Conservation (phyloP, 345 rosid species). For the Corchorus olitorius region DNA sequence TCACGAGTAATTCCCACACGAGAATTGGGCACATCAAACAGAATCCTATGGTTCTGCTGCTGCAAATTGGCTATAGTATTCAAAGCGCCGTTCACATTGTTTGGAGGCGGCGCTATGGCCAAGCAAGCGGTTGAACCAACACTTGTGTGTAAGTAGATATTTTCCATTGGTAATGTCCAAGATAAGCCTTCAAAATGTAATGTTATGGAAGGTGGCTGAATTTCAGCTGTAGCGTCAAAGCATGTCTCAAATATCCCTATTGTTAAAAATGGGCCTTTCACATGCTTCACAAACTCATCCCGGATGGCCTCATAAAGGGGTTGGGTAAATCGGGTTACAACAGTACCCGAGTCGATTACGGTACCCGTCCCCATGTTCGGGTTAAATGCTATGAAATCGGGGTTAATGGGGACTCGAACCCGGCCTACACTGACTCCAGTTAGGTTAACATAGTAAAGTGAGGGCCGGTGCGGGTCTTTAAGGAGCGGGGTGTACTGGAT, state of each 20-base stretch:
- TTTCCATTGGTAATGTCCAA: constrained; percentile 71
- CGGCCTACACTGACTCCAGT: constrained; percentile 79
- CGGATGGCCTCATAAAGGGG: constrained; percentile 61
- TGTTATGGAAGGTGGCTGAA: constrained; percentile 50
- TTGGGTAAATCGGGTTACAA: constrained; percentile 70
- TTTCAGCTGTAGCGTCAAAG: constrained; percentile 50
- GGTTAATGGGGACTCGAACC: constrained; percentile 47
- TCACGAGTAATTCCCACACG: constrained; percentile 81
- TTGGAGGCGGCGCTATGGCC: constrained; percentile 74
- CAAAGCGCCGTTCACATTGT: constrained; percentile 61
- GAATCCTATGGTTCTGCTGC: constrained; percentile 80
- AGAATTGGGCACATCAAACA: constrained; percentile 75
- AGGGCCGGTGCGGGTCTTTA: constrained; percentile 69
- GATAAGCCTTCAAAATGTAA: constrained; percentile 62
- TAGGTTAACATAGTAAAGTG: constrained; percentile 83
- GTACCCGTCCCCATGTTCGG: constrained; percentile 76
- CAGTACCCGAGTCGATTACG: constrained; percentile 83
- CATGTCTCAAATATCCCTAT: constrained; percentile 91
- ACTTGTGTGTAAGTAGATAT: constrained; percentile 82
- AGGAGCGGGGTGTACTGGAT: constrained; percentile 72
- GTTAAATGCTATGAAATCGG: constrained; percentile 49
- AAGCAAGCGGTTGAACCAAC: constrained; percentile 73
- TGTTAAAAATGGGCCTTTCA: constrained; percentile 61
- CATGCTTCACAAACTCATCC: constrained; percentile 79
- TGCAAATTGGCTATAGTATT: constrained; percentile 89